Base-by-base conservation (phyloP, 1,284 basidiomycete species). In the Pseudozyma tsukubaensis region DNA sequence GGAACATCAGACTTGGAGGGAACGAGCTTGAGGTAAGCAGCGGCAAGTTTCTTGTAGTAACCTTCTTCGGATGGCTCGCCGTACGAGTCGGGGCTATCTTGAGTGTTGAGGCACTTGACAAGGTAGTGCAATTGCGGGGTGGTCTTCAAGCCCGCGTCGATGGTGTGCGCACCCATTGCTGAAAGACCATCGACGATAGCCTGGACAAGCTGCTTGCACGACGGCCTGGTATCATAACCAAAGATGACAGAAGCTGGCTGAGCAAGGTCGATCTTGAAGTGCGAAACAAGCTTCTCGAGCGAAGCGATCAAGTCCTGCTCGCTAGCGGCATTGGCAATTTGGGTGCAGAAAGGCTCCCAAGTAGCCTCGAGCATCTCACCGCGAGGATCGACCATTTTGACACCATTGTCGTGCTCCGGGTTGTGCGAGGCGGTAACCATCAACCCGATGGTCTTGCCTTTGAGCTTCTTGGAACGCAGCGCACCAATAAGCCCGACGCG, bases 371-470 rank as follows among this genome's bases (percentile, higher is more conserved):
- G 89, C 97, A 99, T 99, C 85, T 99, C 97, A n/a, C 97, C 97
- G 13, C 90, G 90, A 16, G 97, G 93, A 86, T 99, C 97, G 47
- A 99, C 94, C 53, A 99, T 90, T 86, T 99, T 99, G 70, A 98
- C 94, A 37, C 97, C 97, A 85, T 99, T 99, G 85, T 99, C 97
- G 81, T 90, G 89, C 85, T 96, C 96, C 18, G 96, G 96, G 85
- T 99, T 99, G 86, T 99, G 97, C 24, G 94, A 97, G 4, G 97
- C 97, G 40, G 97, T 99, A 81, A 99, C 92, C 97, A 99, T 99
- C 21, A 99, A 92, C 35, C 97, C 97, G 80, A 99, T 92, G 37
- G 91, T 92, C 84, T 92, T 92, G 50, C 97, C 95, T 83, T 92
- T 91, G 39, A 95, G 87, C 74, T 90, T 91, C 87, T 93, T 96